These are phyloP conservation scores for Xylariaceae sp. DNA, from an alignment of 2,329 filamentous ascomycete genomes.

Conservation along the genomic window DNA sequence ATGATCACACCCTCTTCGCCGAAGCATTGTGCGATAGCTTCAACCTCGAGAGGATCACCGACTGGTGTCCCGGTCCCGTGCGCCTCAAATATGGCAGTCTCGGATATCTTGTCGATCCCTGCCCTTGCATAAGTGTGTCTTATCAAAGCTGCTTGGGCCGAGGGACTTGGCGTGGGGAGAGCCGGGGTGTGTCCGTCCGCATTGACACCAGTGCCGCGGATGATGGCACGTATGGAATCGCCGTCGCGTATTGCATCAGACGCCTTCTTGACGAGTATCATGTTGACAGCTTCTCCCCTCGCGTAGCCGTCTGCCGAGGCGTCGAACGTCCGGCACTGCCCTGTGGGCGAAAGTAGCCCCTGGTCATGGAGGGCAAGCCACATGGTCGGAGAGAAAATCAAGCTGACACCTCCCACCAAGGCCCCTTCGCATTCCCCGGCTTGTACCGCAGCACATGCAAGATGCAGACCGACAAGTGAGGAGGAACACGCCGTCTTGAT, in stretches of 20 bases:
- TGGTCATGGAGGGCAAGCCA: conserved; percentile 29
- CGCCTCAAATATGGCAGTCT: conserved; percentile 22
- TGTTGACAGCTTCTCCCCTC: conserved; percentile 19
- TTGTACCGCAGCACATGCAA: conserved; percentile 26
- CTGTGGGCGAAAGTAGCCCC: conserved; percentile 31
- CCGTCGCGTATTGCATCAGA: conserved; percentile 25
- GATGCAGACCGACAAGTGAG: conserved; percentile 31
- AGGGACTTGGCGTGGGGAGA: not conserved
- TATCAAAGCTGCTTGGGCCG: conserved; percentile 18
- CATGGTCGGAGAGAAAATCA: conserved; percentile 30
- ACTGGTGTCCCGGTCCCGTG: conserved; percentile 20
- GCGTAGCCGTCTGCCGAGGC: conserved; percentile 28
- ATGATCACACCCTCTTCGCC: not conserved
- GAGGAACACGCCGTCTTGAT: conserved; percentile 36
- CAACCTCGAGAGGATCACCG: conserved; percentile 15
- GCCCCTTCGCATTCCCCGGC: conserved; percentile 29
- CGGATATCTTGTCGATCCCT: conserved; percentile 18
- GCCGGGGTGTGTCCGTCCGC: conserved; percentile 12
- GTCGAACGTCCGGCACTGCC: conserved; percentile 29
- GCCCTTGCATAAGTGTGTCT: conserved; percentile 19
- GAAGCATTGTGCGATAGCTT: not conserved
- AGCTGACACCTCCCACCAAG: conserved; percentile 33
- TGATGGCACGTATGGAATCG: conserved; percentile 26
- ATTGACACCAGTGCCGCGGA: conserved; percentile 24
- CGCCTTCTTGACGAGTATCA: conserved; percentile 24